Base-by-base conservation (phyloP, 2,329 filamentous ascomycete genomes). In the Thermomyces lanuginosus region DNA sequence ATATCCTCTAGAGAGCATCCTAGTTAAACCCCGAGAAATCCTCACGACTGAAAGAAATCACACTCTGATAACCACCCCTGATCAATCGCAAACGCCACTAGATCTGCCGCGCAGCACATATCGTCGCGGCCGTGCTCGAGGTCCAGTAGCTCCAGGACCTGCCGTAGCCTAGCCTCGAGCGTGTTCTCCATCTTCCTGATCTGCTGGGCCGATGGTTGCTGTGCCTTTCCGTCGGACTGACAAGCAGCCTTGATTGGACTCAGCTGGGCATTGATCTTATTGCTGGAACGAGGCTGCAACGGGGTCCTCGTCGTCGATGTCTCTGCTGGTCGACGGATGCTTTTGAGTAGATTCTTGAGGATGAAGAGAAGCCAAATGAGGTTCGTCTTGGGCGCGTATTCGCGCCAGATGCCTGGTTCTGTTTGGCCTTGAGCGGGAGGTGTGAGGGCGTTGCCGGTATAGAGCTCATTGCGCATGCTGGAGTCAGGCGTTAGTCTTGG, bases 351-450 rank as follows among this genome's bases (percentile, higher is more conserved):
- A 36, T 64, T 64, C 32, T 62, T 58, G 8, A 75, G 55, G 4
- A 76, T 48, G 40, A 72, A 72, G 26, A 70, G 62, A 12, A 72
- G 47, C 72, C 72, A 76, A 8, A 74, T 54, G 8, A 73, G 53
- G 36, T 76, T 76, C 2, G 71, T 73, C 29, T 60, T 56, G 2
- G 72, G 69, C 20, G 64, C 58, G 42, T 65, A 75, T 16, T 55
- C 46, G 7, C 51, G 45, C 69, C 71, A 76, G 21, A 60, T 49
- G 27, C 49, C 48, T 2, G 47, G 42, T 11, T 53, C 43, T 12
- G 44, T 34, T n/a, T n/a, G n/a, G n/a, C n/a, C n/a, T n/a, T n/a
- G n/a, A n/a, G n/a, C n/a, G 4, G 42, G 41, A 13, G 41, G 36
- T 4, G 51, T 41, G 0, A 60, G 43, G 0, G 64, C 58, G 21